Evolutionary conservation across 177 flowering plant species (phyloP).

Genomic region (Vitis hybrid): DNA sequence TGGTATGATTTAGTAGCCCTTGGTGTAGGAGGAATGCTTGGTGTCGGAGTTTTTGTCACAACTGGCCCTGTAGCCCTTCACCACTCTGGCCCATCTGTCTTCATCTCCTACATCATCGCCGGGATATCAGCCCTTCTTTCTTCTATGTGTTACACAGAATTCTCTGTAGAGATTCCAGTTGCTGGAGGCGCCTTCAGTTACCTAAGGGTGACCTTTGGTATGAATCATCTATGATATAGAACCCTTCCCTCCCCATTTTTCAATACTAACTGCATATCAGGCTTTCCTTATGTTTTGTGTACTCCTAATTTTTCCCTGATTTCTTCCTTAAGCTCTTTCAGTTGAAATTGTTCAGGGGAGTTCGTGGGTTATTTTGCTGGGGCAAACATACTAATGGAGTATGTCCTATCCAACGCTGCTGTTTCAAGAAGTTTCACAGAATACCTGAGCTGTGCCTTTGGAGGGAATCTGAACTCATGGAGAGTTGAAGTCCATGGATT

Average conservation of each 20-base stretch:
- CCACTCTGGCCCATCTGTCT: slow-evolving; percentile 69
- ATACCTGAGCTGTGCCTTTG: slow-evolving; percentile 55
- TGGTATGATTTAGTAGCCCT: slow-evolving; percentile 81
- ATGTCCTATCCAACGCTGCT: slow-evolving; percentile 89
- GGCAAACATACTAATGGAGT: slow-evolving; percentile 83
- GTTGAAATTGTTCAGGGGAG: slow-evolving; percentile 54
- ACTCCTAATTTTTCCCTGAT: background rate
- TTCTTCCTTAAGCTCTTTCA: background rate
- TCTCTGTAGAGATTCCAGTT: slow-evolving; percentile 75
- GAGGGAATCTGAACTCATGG: slow-evolving; percentile 55
- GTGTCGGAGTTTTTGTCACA: slow-evolving; percentile 85
- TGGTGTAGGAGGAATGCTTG: slow-evolving; percentile 91
- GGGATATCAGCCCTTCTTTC: slow-evolving; percentile 85
- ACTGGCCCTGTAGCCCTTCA: slow-evolving; percentile 64
- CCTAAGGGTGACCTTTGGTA: slow-evolving; percentile 84
- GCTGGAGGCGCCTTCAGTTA: slow-evolving; percentile 96
- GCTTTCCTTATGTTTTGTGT: background rate
- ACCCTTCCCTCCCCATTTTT: background rate
- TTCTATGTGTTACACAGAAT: slow-evolving; percentile 86
- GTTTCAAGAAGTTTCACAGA: slow-evolving; percentile 84
- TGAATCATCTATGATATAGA: background rate
- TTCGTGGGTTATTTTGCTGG: slow-evolving; percentile 85
- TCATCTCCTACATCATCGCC: slow-evolving; percentile 71
- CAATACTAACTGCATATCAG: background rate
- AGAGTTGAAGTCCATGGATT: slow-evolving; percentile 65